phyloP scores from a whole-genome alignment of 495 filamentous ascomycete genomes.

The Tetracladium marchalianum region DNA sequence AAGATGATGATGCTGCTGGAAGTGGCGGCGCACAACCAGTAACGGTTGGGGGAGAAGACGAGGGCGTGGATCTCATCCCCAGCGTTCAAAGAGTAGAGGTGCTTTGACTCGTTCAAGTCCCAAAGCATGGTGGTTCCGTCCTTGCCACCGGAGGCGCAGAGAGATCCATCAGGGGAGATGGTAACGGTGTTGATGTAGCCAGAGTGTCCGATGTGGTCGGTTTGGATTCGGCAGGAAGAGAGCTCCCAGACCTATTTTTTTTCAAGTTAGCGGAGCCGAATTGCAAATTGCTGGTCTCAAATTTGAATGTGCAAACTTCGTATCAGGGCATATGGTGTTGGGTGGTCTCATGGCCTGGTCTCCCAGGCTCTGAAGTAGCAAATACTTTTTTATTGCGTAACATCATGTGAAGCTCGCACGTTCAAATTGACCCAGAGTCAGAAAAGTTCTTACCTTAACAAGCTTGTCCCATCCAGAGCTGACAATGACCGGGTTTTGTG shows the following conservation, averaged over 20 bases:
- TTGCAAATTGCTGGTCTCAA: constrained; percentile 7
- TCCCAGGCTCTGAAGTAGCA: constrained; percentile 99
- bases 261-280: constrained; percentile 7
- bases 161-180: constrained; percentile 98
- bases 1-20: constrained; percentile 98
- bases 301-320: constrained; percentile 18
- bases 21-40: constrained; percentile 99
- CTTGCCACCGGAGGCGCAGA: constrained; percentile 98
- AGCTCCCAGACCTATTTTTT: constrained; percentile 89
- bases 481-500: constrained; percentile 99
- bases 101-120: constrained; percentile 99
- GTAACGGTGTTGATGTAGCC: constrained; percentile 99
- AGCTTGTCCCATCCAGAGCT: constrained; percentile 99
- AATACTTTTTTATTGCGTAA: constrained; percentile 83
- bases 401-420: constrained; percentile 59
- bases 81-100: constrained; percentile 98
- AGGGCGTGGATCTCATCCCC: constrained; percentile 99
- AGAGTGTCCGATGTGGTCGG: constrained; percentile 99
- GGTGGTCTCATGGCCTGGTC: constrained; percentile 89
- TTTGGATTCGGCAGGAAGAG: constrained; percentile 97
- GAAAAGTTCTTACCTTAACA: constrained; percentile 76
- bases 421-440: neutral
- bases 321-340: constrained; percentile 83
- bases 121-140: constrained; percentile 99
- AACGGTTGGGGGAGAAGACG: constrained; percentile 99